Conservation (phyloP, 208 protist genomes). For the Trichomonas tenax region DNA sequence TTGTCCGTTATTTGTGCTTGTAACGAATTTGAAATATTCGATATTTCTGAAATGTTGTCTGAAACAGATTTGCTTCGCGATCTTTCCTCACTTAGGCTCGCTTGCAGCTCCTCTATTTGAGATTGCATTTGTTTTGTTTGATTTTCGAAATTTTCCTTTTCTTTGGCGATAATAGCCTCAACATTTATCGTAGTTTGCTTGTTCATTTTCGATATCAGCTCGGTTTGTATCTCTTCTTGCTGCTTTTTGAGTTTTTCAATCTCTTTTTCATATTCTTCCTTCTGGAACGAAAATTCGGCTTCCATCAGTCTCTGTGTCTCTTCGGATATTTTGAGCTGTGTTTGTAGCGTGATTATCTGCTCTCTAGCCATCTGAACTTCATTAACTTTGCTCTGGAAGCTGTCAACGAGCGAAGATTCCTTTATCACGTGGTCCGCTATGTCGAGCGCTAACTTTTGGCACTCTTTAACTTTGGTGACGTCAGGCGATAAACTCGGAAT, state of each 20-base stretch:
- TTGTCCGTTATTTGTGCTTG: neutral
- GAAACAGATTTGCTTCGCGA: neutral
- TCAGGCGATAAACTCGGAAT: neutral
- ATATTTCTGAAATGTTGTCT: neutral
- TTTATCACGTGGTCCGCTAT: neutral
- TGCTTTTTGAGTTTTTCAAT: neutral
- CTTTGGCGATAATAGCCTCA: neutral
- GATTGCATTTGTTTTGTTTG: neutral
- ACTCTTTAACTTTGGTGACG: neutral
- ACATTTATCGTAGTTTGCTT: neutral
- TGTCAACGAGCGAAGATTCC: neutral
- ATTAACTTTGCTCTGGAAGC: neutral
- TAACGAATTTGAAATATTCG: neutral
- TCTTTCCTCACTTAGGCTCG: neutral
- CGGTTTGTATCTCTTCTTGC: neutral
- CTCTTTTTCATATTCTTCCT: neutral
- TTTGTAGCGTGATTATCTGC: neutral
- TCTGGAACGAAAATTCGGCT: neutral
- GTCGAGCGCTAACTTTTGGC: neutral
- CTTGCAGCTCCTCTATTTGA: neutral
- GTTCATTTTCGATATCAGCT: neutral
- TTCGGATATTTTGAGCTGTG: neutral
- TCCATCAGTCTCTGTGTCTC: neutral
- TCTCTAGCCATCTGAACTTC: neutral
- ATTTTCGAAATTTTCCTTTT: neutral